phyloP scores from a whole-genome alignment of 352 stramenopile species.

The Pythium guiyangense region DNA sequence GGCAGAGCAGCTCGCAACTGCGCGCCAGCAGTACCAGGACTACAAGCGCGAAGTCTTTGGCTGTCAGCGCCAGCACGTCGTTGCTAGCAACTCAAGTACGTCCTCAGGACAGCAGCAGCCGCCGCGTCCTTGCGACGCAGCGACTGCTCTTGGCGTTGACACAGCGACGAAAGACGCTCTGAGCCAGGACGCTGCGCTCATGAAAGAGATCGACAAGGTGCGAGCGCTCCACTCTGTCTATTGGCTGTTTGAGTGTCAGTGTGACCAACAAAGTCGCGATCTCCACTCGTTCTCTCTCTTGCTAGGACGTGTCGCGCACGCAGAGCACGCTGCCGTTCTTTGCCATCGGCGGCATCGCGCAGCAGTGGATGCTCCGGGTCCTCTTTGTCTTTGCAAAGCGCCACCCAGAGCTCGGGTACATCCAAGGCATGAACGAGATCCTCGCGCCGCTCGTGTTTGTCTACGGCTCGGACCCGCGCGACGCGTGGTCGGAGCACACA shows the following conservation, averaged over 20 bases:
- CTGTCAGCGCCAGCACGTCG: constrained; percentile 2
- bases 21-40: constrained; percentile 21
- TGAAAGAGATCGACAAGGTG: constrained; percentile 69
- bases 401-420: constrained; percentile 84
- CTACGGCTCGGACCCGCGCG: constrained; percentile 49
- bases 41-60: constrained; percentile 36
- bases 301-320: constrained; percentile 53
- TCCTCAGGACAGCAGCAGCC: background rate
- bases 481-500: constrained; percentile 26
- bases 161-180: constrained; percentile 10
- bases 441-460: constrained; percentile 81
- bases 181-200: constrained; percentile 27
- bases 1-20: constrained; percentile 13
- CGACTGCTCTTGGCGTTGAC: background rate
- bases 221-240: background rate
- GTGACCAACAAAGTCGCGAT: background rate
- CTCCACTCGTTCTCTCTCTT: background rate
- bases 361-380: constrained; percentile 67
- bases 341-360: constrained; percentile 29
- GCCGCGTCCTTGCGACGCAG: background rate
- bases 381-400: constrained; percentile 78
- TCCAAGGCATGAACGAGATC: constrained; percentile 96
- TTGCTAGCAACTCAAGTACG: background rate
- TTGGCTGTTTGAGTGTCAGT: background rate
- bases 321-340: constrained; percentile 55